Base-by-base conservation (phyloP, 2,329 filamentous ascomycete genomes). In the Nigrospora oryzae region DNA sequence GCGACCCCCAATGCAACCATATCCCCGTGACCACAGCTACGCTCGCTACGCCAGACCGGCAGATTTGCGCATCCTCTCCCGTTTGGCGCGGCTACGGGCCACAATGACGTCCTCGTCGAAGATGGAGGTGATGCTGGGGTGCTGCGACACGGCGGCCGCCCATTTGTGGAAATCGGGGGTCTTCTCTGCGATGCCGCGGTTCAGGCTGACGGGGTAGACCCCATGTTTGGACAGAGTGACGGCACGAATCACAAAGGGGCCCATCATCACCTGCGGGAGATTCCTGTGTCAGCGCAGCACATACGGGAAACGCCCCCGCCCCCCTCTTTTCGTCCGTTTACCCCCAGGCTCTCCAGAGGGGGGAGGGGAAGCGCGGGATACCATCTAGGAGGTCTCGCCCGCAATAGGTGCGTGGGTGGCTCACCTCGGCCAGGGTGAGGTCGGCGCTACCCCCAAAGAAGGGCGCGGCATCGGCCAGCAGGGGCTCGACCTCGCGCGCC, bases 401-500 rank as follows among this genome's bases (percentile, higher is more conserved):
- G 23, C 23, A 10, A 28, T 10, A 7, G 23, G 23, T 7, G 35
- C 35, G n/a, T 7, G 35, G 35, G 35, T 38, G 17, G 35, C 38
- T 38, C 38, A 49, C 47, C 44, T 49, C 47, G 32, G 47, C 47
- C n/a, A 49, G 35, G 16, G 47, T 49, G 14, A 49, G 44, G 17
- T 38, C 23, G 14, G 39, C 34, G 36, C 44, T 49, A 11, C 38
- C 45, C 5, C 47, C 47, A 30, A 46, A 49, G 36, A 49, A 49
- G 12, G 47, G 47, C 12, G 23, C 31, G 4, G 47, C 47, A 28
- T 49, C 44, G 30, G 15, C 40, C 23, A 49, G 35, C 11, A 49
- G 34, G 14, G 47, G 47, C 38, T 49, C 47, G 11, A 49, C 44
- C 38, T 49, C 47, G 15, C 36, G 33, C 3, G 44, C 42, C 10